Percentiles rank a stretch among this genome's conserved stretches.
Conservation (phyloP, 148 eudicot species). For the Fagopyrum tataricum region DNA sequence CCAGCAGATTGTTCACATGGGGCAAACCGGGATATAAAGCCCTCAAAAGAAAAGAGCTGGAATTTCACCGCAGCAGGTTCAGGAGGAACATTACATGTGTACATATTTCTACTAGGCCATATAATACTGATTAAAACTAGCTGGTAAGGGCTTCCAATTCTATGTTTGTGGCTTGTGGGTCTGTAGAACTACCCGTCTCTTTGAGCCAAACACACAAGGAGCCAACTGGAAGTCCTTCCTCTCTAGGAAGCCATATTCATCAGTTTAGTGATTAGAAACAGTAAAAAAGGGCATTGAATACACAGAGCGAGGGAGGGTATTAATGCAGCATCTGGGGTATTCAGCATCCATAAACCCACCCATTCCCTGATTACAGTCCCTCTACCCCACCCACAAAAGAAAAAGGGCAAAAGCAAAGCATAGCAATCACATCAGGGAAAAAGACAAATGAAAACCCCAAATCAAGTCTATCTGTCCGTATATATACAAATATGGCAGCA, state of each 20-base stretch:
- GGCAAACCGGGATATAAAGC: neutral
- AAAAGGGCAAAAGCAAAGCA: neutral
- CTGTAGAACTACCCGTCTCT: neutral
- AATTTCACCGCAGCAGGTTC: neutral
- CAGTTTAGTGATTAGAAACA: neutral
- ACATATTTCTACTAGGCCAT: neutral
- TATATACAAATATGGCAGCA: neutral
- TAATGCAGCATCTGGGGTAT: neutral
- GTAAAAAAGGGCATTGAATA: neutral
- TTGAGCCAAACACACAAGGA: neutral
- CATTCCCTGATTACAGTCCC: neutral
- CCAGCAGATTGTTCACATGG: neutral
- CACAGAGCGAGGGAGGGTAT: neutral
- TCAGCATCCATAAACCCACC: neutral
- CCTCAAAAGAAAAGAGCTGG: neutral
- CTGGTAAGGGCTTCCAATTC: neutral
- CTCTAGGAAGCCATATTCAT: neutral
- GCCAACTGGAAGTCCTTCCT: conserved; percentile 8
- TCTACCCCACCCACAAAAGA: neutral
- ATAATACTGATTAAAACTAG: neutral
- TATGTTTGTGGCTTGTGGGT: neutral
- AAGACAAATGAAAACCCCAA: neutral
- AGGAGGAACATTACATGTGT: neutral
- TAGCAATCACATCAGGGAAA: conserved; percentile 2
- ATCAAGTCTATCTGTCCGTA: neutral